phyloP scores from a whole-genome alignment of 75 land plant genomes.

The Cupressus sempervirens region DNA sequence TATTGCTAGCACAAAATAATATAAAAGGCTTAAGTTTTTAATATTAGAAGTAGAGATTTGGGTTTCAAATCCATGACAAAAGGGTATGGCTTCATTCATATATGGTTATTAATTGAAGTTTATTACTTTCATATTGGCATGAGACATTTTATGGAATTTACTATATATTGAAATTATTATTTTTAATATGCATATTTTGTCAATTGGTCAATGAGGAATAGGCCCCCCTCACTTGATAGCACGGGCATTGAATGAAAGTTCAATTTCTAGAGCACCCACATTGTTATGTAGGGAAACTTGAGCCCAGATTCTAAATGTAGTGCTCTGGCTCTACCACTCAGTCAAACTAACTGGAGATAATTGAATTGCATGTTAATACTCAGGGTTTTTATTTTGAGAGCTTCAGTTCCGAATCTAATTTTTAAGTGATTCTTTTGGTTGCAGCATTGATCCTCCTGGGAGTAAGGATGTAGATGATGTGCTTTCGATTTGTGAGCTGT shows the following conservation, averaged over 20 bases:
- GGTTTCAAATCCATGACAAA: background rate
- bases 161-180: background rate
- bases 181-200: background rate
- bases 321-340: background rate
- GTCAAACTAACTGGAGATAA: background rate
- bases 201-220: background rate
- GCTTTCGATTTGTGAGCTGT: constrained; percentile 3
- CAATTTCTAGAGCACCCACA: background rate
- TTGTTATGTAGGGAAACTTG: background rate
- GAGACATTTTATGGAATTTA: background rate
- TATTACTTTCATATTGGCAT: background rate
- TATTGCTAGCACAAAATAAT: background rate
- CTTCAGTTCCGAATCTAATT: background rate
- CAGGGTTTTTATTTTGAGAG: background rate
- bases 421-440: background rate
- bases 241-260: background rate
- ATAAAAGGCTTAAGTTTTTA: background rate
- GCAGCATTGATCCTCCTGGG: constrained; percentile 12
- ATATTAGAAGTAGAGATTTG: background rate
- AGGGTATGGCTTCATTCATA: background rate
- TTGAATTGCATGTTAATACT: background rate
- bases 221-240: background rate
- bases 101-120: background rate
- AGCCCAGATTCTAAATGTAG: background rate
- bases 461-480: constrained; percentile 18